Evolutionary conservation across 106 monocot genomes (phyloP).

Genomic region (Ottelia alismoides): DNA sequence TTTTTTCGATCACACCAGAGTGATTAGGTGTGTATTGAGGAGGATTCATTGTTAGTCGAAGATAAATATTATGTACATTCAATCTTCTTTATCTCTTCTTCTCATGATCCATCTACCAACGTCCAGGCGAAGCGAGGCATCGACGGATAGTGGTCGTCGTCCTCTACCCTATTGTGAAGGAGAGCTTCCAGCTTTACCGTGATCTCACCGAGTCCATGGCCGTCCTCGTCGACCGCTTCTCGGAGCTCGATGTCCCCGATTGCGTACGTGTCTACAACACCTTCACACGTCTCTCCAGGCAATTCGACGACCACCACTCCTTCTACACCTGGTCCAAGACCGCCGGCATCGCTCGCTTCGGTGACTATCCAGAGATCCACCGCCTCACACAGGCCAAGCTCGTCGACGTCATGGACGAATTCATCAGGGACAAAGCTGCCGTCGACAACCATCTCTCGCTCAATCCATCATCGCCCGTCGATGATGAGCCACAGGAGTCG

Average conservation of each 20-base stretch:
- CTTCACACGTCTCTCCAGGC: slow-evolving; percentile 62
- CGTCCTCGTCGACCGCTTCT: slow-evolving; percentile 60
- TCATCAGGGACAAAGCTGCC: slow-evolving; percentile 47
- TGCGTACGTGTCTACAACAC: slow-evolving; percentile 37
- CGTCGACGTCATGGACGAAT: slow-evolving; percentile 74
- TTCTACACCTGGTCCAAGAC: slow-evolving; percentile 55
- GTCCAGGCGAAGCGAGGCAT: slow-evolving; percentile 47
- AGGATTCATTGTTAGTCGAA: no score
- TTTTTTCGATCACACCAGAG: no score
- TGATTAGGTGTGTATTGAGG: no score
- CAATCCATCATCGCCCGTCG: no score
- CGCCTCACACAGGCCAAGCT: slow-evolving; percentile 37
- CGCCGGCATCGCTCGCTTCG: slow-evolving; percentile 41
- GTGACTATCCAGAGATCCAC: slow-evolving; percentile 64
- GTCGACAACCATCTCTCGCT: background rate
- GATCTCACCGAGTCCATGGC: slow-evolving; percentile 47
- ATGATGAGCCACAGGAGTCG: no score
- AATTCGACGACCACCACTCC: slow-evolving; percentile 60
- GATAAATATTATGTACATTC: no score
- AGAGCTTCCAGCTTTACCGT: slow-evolving; percentile 76
- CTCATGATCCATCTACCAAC: background rate
- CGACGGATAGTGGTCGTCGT: slow-evolving; percentile 60
- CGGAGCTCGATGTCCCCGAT: slow-evolving; percentile 45
- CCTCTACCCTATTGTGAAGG: slow-evolving; percentile 60
- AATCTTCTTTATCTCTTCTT: no score